Evolutionary conservation across 1,284 basidiomycete genomes (phyloP).

Genomic region (Microbotryum scabiosae): DNA sequence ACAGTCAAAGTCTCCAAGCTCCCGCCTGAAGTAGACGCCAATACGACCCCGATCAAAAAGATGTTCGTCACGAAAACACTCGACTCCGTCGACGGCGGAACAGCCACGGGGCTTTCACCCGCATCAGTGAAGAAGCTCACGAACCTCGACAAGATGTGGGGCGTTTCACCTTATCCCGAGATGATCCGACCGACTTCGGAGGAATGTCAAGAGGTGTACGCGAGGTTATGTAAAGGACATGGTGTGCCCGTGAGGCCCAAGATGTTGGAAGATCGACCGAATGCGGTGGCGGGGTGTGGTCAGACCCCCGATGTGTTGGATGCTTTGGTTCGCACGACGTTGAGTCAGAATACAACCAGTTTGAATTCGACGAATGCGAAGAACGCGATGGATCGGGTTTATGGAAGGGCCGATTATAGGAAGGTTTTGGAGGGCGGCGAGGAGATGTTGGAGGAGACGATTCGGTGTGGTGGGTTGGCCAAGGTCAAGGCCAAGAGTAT

Average conservation of each 20-base stretch:
- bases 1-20: not conserved
- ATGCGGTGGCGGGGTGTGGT: slow-evolving; percentile 49
- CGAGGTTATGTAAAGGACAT: slow-evolving; percentile 44
- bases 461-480: slow-evolving; percentile 61
- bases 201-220: slow-evolving; percentile 48
- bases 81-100: too few relatives aligned
- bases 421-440: slow-evolving; percentile 52
- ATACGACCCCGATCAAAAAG: not conserved
- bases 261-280: slow-evolving; percentile 35
- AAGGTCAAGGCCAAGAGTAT: slow-evolving; percentile 65
- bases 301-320: slow-evolving; percentile 58
- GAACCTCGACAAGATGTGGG: slow-evolving; percentile 9
- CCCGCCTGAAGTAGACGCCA: not conserved
- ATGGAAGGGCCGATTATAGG: slow-evolving; percentile 55
- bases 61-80: too few relatives aligned
- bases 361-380: slow-evolving; percentile 60
- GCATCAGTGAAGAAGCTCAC: slow-evolving; percentile 26
- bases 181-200: slow-evolving; percentile 48
- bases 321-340: slow-evolving; percentile 59
- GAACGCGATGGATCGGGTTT: slow-evolving; percentile 50
- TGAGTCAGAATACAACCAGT: slow-evolving; percentile 63
- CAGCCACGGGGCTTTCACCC: not conserved
- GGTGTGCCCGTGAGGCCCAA: slow-evolving; percentile 39
- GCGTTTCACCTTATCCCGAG: slow-evolving; percentile 49
- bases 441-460: slow-evolving; percentile 52